Percentiles rank a stretch among this genome's conserved stretches.
These are phyloP conservation scores for Phytopythium kandeliae DNA, from an alignment of 352 stramenopile species.

Conservation along the genomic window DNA sequence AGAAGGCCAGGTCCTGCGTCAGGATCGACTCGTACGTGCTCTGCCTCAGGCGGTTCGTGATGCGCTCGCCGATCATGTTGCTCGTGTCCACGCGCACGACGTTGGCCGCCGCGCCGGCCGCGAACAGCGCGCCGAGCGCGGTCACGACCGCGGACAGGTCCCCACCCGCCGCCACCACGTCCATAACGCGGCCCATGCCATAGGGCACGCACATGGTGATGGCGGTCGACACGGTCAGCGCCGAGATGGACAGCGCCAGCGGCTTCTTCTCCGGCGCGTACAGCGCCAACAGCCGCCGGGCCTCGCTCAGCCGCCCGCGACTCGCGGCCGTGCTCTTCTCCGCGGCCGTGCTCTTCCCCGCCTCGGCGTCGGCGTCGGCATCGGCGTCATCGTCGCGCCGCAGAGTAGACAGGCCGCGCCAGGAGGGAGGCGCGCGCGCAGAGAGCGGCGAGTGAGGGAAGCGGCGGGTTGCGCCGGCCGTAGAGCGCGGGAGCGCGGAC, in stretches of 20 bases:
- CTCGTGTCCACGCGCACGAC: slow-evolving; percentile 69
- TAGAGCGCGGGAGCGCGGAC: too few species aligned
- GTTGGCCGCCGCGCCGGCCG: slow-evolving; percentile 61
- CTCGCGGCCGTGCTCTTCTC: background rate
- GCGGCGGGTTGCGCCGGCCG: too few species aligned
- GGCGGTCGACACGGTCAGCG: slow-evolving; percentile 57
- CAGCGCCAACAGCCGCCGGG: slow-evolving; percentile 38
- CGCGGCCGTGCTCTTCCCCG: background rate
- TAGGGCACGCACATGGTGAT: slow-evolving; percentile 78
- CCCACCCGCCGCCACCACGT: slow-evolving; percentile 48
- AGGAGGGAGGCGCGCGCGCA: background rate
- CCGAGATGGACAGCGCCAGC: slow-evolving; percentile 50
- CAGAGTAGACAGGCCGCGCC: background rate
- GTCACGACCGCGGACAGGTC: slow-evolving; percentile 46
- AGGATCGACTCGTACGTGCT: slow-evolving; percentile 78
- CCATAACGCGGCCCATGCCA: slow-evolving; percentile 80
- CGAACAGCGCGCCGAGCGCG: slow-evolving; percentile 62
- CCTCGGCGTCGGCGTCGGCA: background rate
- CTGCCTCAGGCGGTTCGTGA: slow-evolving; percentile 73
- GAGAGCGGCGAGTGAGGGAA: background rate
- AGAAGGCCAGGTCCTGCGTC: slow-evolving; percentile 88
- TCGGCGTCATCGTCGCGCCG: background rate
- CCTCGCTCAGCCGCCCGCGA: slow-evolving; percentile 10
- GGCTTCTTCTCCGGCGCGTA: slow-evolving; percentile 72
- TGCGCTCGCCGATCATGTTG: slow-evolving; percentile 86